Percentiles rank a stretch among this genome's conserved stretches.
These are phyloP conservation scores for Lentinula novae-zelandiae DNA, from an alignment of 1,284 basidiomycete genomes.

Conservation along the genomic window DNA sequence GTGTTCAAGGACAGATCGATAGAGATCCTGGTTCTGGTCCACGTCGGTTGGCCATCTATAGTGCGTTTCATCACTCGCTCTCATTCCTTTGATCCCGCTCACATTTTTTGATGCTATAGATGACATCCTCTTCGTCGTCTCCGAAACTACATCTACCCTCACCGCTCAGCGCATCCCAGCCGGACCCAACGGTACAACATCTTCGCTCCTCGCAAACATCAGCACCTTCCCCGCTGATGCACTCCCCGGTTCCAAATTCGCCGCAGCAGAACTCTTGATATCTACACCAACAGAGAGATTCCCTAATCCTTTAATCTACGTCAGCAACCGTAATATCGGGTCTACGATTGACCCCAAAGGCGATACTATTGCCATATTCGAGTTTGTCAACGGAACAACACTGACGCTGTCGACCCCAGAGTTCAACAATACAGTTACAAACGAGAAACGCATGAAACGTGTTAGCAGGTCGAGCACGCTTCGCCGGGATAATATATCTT, in stretches of 20 bases:
- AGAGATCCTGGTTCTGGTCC: constrained; percentile 57
- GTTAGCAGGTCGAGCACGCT: constrained; percentile 3
- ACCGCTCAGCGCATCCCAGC: constrained; percentile 45
- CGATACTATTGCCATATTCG: constrained; percentile 60
- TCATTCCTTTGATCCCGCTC: neutral
- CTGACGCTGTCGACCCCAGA: constrained; percentile 2
- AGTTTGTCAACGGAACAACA: constrained; percentile 27
- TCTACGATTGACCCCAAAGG: constrained; percentile 41
- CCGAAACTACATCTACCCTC: constrained; percentile 47
- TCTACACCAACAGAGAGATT: constrained; percentile 41
- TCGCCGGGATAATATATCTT: neutral
- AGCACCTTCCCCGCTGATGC: constrained; percentile 46
- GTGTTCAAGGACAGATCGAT: constrained; percentile 53
- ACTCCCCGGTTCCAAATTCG: constrained; percentile 38
- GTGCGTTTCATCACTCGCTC: constrained; percentile 22
- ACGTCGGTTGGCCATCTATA: constrained; percentile 46
- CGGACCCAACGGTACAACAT: constrained; percentile 34
- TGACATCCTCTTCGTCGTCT: constrained; percentile 43
- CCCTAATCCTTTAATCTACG: constrained; percentile 52
- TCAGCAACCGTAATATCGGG: constrained; percentile 58
- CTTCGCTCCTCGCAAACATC: constrained; percentile 45
- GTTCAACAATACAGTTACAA: constrained; percentile 14
- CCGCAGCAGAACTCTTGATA: constrained; percentile 54
- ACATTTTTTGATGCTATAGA: constrained; percentile 24
- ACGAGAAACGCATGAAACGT: constrained; percentile 7